Evolutionary conservation across 305 asterid species (phyloP).

Genomic region (Lippia alba): DNA sequence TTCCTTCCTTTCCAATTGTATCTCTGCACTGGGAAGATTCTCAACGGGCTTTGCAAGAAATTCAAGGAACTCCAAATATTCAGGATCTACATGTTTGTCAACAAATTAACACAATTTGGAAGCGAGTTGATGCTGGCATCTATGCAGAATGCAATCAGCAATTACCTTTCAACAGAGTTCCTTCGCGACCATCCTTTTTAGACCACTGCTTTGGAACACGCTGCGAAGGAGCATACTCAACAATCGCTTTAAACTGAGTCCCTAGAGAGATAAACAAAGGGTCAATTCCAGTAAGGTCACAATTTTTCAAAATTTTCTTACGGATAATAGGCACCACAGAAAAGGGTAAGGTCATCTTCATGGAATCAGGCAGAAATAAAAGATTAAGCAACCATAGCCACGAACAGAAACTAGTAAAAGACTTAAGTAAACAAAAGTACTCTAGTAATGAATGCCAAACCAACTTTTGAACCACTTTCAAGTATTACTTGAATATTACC

Average conservation of each 20-base stretch:
- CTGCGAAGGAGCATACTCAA: constrained; percentile 94
- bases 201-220: constrained; percentile 83
- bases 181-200: constrained; percentile 94
- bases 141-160: constrained; percentile 36
- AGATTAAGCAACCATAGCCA: constrained; percentile 12
- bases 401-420: constrained; percentile 23
- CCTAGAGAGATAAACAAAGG: constrained; percentile 50
- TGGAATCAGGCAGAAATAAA: constrained; percentile 18
- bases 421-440: constrained; percentile 2
- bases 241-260: constrained; percentile 77
- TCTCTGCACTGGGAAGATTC: constrained; percentile 98
- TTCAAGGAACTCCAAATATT: constrained; percentile 95
- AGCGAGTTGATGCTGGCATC: constrained; percentile 33
- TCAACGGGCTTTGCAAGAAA: constrained; percentile 82
- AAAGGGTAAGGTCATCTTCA: background rate
- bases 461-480: constrained; percentile 25
- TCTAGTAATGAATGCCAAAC: constrained; percentile 11
- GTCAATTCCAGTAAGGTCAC: constrained; percentile 27
- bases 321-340: background rate
- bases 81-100: constrained; percentile 75
- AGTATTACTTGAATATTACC: constrained; percentile 51
- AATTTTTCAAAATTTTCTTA: constrained; percentile 13
- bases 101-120: constrained; percentile 40
- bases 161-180: constrained; percentile 82
- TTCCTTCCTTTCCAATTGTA: constrained; percentile 92